Evolutionary conservation across 2,329 filamentous ascomycete species (phyloP), one percentile per base, ranked within the genome.

Genomic region (Sporothrix luriei): DNA sequence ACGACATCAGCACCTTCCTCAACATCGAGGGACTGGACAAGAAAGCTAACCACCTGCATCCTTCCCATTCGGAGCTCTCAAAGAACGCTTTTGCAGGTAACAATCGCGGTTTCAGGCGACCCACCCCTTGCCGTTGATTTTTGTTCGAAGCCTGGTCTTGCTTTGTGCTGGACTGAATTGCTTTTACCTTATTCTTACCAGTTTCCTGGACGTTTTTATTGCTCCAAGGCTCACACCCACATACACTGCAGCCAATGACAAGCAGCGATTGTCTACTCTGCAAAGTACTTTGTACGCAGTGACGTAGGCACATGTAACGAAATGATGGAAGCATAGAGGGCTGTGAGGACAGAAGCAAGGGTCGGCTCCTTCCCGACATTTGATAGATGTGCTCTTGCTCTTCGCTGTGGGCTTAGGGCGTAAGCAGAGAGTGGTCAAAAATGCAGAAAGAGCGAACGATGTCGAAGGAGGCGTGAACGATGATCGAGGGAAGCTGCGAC

Each of bases 311-410:
- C 55, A n/a, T n/a, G 38, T 43, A 40, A 10, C n/a, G 55, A 21
- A 64, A 49, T 24, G n/a, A 24, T 24, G 29, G 21, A 19, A 33
- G 43, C 40, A 33, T 46, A 43, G 21, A 10, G 16, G n/a, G 26
- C 46, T 52, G 46, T 38, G 5, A 52, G 29, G 64, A 43, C 29
- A 40, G 49, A 19, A 40, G 64, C 49, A 43, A 52, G 64, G 48
- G 64, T 66, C 64, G 49, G 64, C 64, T 66, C 64, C 64, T 66
- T 66, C 49, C 49, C 49, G 49, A 55, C 19, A n/a, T 54, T 6
- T 52, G 49, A 43, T 55, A 43, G 66, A 57, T 38, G 21, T 40
- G 33, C 24, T 19, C 14, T 0, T 61, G 11, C 4, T 4, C 38
- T 24, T 10, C n/a, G 38, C 46, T 46, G n/a, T 29, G n/a, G 9